Percentiles rank a stretch among this genome's conserved stretches.
phyloP scores from a whole-genome alignment of 2,329 filamentous ascomycete species.

The Epichloe baconii region DNA sequence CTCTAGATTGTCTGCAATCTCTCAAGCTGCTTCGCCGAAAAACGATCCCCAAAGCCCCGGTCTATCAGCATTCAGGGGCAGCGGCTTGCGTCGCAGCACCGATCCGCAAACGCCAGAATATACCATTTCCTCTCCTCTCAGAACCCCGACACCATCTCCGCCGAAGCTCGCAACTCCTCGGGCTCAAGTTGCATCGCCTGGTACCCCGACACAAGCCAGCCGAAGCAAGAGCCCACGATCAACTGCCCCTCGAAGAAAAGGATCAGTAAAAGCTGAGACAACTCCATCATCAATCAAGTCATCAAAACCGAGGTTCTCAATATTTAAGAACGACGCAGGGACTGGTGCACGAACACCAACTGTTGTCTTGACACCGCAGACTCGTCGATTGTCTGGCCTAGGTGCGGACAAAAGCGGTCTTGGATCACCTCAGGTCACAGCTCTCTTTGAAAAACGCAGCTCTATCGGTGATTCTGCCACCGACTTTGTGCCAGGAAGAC shows the following conservation, averaged over 20 bases:
- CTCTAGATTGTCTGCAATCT: conserved; percentile 5
- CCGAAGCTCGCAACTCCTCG: conserved; percentile 13
- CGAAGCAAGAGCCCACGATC: conserved; percentile 8
- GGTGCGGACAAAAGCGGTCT: conserved; percentile 58
- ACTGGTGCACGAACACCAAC: conserved; percentile 49
- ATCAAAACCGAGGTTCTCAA: conserved; percentile 17
- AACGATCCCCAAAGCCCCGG: conserved; percentile 37
- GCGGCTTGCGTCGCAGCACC: conserved; percentile 35
- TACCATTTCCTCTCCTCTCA: conserved; percentile 5
- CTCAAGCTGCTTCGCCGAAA: conserved; percentile 18
- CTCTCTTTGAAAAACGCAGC: conserved; percentile 54
- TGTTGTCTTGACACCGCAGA: conserved; percentile 40
- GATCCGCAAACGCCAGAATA: conserved; percentile 18
- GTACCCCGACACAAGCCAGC: not conserved
- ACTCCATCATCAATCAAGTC: conserved; percentile 8
- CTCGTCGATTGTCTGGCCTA: conserved; percentile 49
- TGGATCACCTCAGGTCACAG: conserved; percentile 62
- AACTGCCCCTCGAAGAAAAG: conserved; percentile 7
- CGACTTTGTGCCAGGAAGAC: conserved; percentile 45
- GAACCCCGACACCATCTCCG: conserved; percentile 12
- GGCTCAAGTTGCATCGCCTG: not conserved
- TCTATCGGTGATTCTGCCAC: conserved; percentile 57
- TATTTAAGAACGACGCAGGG: conserved; percentile 41
- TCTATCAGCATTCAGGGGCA: conserved; percentile 38
- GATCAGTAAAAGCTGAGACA: conserved; percentile 7